phyloP scores from a whole-genome alignment of 345 rosid genomes.

The Heritiera littoralis region DNA sequence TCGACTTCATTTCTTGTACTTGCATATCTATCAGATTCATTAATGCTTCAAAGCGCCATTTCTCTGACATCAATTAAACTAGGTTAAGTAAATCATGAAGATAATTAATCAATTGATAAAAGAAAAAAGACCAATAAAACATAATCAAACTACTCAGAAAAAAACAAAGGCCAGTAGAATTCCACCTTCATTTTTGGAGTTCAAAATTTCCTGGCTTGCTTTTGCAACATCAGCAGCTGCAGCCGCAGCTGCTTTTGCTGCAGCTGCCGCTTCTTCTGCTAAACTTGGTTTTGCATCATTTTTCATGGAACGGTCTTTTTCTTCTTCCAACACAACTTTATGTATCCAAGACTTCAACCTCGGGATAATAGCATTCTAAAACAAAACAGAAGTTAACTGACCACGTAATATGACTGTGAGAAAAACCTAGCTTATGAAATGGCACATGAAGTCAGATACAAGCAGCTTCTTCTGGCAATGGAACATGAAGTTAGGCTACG shows the following conservation, averaged over 20 bases:
- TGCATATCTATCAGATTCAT: constrained; percentile 65
- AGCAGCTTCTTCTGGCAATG: not conserved
- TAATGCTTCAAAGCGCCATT: constrained; percentile 59
- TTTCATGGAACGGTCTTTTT: constrained; percentile 50
- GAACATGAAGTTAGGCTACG: constrained; percentile 18
- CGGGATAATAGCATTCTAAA: constrained; percentile 75
- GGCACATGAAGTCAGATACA: constrained; percentile 7
- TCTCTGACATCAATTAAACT: constrained; percentile 54
- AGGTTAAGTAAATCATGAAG: constrained; percentile 13
- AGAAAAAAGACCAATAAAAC: not conserved
- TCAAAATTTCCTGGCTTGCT: constrained; percentile 84
- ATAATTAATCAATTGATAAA: not conserved
- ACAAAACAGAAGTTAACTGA: constrained; percentile 31
- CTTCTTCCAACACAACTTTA: constrained; percentile 73
- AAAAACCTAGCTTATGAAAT: not conserved
- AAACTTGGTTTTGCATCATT: constrained; percentile 59
- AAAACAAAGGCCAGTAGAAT: not conserved
- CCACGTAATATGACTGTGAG: constrained; percentile 5
- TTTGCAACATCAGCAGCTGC: constrained; percentile 92
- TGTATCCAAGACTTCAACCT: constrained; percentile 89
- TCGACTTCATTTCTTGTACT: constrained; percentile 82
- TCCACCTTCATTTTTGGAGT: constrained; percentile 64
- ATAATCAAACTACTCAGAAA: not conserved
- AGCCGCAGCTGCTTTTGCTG: constrained; percentile 88
- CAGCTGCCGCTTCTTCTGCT: constrained; percentile 92